phyloP scores from a whole-genome alignment of 2,329 filamentous ascomycete genomes.

The Pyrenochaeta sp. region DNA sequence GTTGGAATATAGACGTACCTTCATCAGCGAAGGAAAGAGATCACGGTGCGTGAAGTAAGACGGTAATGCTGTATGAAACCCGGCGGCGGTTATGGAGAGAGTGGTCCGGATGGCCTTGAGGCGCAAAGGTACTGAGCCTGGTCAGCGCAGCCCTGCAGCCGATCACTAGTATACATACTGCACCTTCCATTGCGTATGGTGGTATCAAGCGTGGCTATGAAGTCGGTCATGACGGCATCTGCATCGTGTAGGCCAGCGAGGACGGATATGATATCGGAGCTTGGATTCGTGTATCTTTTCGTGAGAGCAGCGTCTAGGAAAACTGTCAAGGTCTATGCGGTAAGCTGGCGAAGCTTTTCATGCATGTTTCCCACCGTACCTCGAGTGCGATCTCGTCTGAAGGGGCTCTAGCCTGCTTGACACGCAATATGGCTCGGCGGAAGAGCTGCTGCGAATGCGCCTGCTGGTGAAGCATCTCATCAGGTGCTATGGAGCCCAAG shows the following conservation, averaged over 20 bases:
- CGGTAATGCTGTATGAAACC: slow-evolving; percentile 91
- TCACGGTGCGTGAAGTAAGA: slow-evolving; percentile 96
- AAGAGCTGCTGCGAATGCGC: slow-evolving; percentile 81
- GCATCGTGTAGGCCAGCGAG: slow-evolving; percentile 89
- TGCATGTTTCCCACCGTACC: slow-evolving; percentile 62
- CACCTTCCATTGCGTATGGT: slow-evolving; percentile 79
- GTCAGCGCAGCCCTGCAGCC: slow-evolving; percentile 18
- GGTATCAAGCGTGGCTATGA: slow-evolving; percentile 82
- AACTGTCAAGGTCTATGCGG: slow-evolving; percentile 80
- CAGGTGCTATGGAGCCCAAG: slow-evolving; percentile 74
- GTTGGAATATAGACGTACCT: slow-evolving; percentile 61
- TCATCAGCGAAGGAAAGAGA: slow-evolving; percentile 93
- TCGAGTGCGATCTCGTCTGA: slow-evolving; percentile 84
- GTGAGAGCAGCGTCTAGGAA: slow-evolving; percentile 83
- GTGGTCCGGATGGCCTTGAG: slow-evolving; percentile 82
- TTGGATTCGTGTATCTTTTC: slow-evolving; percentile 94
- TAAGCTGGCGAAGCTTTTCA: slow-evolving; percentile 49
- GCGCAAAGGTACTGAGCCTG: slow-evolving; percentile 71
- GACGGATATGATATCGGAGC: slow-evolving; percentile 90
- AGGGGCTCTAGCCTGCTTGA: slow-evolving; percentile 68
- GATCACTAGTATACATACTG: slow-evolving; percentile 60
- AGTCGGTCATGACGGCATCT: slow-evolving; percentile 86
- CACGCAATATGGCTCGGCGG: slow-evolving; percentile 71
- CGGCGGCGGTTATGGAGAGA: slow-evolving; percentile 86
- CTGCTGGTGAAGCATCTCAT: slow-evolving; percentile 79